These are phyloP conservation scores for Sophora flavescens DNA, from an alignment of 306 rosid species.

Conservation along the genomic window DNA sequence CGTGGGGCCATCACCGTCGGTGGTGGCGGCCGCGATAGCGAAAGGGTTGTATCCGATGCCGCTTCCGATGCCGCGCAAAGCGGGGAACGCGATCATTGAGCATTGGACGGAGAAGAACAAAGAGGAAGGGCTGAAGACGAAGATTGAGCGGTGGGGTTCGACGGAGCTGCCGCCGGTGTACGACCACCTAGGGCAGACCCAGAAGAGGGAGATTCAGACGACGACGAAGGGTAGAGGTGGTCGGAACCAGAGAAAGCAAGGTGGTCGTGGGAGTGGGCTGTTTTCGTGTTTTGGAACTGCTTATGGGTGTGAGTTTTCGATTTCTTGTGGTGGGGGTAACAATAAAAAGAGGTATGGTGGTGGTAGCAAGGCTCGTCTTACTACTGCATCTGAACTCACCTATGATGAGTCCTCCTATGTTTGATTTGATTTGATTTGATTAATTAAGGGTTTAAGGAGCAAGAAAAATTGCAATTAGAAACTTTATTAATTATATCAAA, in stretches of 20 bases:
- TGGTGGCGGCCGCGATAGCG: conserved; percentile 81
- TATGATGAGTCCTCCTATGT: conserved; percentile 56
- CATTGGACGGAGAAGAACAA: conserved; percentile 60
- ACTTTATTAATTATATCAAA: too few species aligned
- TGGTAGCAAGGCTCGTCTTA: conserved; percentile 28
- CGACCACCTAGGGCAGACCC: conserved; percentile 37
- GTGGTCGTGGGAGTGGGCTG: conserved; percentile 42
- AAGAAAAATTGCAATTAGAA: not conserved
- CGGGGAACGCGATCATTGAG: conserved; percentile 52
- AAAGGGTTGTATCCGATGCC: conserved; percentile 65
- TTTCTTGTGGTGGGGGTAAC: conserved; percentile 71
- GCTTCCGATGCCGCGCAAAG: not conserved
- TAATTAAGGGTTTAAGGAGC: not conserved
- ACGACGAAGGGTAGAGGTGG: not conserved
- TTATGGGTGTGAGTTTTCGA: conserved; percentile 72
- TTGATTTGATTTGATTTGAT: conserved; percentile 7
- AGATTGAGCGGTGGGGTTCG: conserved; percentile 69
- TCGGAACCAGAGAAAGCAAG: not conserved
- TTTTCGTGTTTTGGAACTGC: conserved; percentile 82
- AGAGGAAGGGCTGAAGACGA: conserved; percentile 62
- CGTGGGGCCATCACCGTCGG: conserved; percentile 78
- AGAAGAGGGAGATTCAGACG: not conserved
- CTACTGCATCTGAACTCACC: conserved; percentile 59
- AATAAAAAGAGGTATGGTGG: conserved; percentile 51
- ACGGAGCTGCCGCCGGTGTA: conserved; percentile 56